Evolutionary conservation across 2,329 filamentous ascomycete genomes (phyloP), one percentile per base, ranked within the genome.

Genomic region (Neofusicoccum kwambonambiense): DNA sequence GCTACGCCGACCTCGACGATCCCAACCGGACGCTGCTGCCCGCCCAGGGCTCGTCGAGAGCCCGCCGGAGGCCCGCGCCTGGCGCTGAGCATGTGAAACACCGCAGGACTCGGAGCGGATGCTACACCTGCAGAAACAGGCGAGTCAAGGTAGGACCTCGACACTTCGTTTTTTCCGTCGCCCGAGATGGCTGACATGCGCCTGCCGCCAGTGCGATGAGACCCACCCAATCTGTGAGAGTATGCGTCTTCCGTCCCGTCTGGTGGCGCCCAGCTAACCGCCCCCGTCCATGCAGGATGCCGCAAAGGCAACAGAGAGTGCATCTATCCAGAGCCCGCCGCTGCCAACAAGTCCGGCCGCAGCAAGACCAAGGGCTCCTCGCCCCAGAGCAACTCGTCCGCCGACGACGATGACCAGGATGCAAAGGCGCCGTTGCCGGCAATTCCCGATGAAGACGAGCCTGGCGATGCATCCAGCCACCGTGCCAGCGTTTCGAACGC

Each of bases 281-380:
- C 74, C 64, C 51, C 62, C 64, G 49, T 35, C 62, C 67, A 11
- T 62, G 31, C 69, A 87, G 93, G 94, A 72, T 99, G 95, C 77
- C 90, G 88, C 70, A 99, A 98, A 78, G 95, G 94, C 57, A 91
- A 89, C 70, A 87, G 95, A 78, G 92, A 96, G 69, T 99, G 95
- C 76, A 84, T 90, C 65, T 99, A 97, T 75, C 94, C 95, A 2
- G 92, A 94, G 54, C 82, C 88, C 35, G 81, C 89, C 50, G 76
- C 81, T 31, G 80, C 86, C 52, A 75, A 80, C 47, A 79, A 81
- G 58, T 74, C 81, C 45, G 82, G 81, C 65, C 79, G 79, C 62
- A 80, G 78, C 67, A 77, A 75, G 42, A 73, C 76, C 68, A 86
- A 82, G 69, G 71, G 76, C 31, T 81, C 80, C 49, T 77, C 77